phyloP scores from a whole-genome alignment of 2,329 filamentous ascomycete genomes.

The Nemania sp. region DNA sequence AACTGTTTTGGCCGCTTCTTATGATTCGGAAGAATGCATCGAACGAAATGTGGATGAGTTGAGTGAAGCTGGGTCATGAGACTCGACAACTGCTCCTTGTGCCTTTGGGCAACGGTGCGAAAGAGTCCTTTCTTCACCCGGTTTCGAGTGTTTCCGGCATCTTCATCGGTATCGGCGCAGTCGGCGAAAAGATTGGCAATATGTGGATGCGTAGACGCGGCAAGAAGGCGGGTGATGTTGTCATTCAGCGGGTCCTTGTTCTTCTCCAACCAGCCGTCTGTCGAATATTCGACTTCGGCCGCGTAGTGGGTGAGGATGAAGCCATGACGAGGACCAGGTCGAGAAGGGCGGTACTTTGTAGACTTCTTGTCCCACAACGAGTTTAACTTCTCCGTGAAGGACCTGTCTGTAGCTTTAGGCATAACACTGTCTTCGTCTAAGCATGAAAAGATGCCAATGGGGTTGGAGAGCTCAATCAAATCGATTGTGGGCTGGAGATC shows the following conservation, averaged over 20 bases:
- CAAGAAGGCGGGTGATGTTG: constrained; percentile 88
- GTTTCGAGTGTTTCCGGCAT: constrained; percentile 67
- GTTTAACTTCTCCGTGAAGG: constrained; percentile 97
- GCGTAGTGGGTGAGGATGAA: constrained; percentile 98
- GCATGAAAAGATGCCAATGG: constrained; percentile 98
- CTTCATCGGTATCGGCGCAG: constrained; percentile 82
- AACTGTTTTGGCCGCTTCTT: constrained; percentile 96
- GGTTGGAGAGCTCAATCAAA: constrained; percentile 92
- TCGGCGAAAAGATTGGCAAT: constrained; percentile 85
- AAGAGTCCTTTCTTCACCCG: constrained; percentile 97
- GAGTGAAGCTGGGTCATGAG: constrained; percentile 93
- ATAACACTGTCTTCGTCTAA: constrained; percentile 98
- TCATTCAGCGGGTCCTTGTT: constrained; percentile 99
- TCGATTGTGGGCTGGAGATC: constrained; percentile 98
- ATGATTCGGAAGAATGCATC: constrained; percentile 97
- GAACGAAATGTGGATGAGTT: constrained; percentile 97
- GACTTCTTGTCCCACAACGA: constrained; percentile 96
- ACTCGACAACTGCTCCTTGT: constrained; percentile 98
- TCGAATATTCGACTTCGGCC: constrained; percentile 96
- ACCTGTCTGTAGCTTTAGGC: constrained; percentile 97
- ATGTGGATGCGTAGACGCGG: constrained; percentile 80
- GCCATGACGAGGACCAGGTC: constrained; percentile 74
- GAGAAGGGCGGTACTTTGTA: constrained; percentile 85
- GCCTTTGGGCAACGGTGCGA: constrained; percentile 91
- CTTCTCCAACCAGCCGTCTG: constrained; percentile 94